Base-by-base conservation (phyloP, 106 monocot species). In the Allium fistulosum region DNA sequence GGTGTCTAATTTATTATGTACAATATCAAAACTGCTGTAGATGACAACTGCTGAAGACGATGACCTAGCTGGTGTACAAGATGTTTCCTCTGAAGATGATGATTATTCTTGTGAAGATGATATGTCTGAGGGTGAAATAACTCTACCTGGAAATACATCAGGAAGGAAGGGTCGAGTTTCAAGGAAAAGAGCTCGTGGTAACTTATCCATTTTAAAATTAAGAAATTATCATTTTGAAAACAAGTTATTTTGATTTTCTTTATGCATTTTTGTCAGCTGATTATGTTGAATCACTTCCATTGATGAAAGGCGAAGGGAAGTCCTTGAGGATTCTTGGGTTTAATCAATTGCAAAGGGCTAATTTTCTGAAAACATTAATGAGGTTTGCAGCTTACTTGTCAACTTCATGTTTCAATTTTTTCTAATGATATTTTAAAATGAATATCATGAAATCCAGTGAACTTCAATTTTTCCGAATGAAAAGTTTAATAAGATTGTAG, bases 291-390 rank as follows among this genome's bases (percentile, higher is more conserved):
- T 73, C 84, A 28, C 71, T 68, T 74, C 86, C 99, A 53, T 74
- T 99, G 69, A 93, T 99, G 93, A 90, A 99, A 76, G 99, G 99
- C 8, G 92, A 90, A 61, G 99, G 99, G 49, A 87, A 72, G 70
- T 82, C 84, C 50, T 87, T 99, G 48, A 87, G 79, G 78, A 82
- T 99, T 74, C 80, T 87, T 67, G 99, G 99, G 12, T 99, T 99
- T 73, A 99, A 99, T 80, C 93, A 90, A 56, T 72, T 77, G 56
- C 99, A 99, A 74, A 80, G 99, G 74, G 78, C 83, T 69, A 64
- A 69, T 37, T 99, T 99, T 75, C 67, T 87, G 50, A 89, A 99
- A 67, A 81, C 82, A 72, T 18, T 99, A 13, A 99, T 90, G 90
- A 93, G 99, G 99, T 96, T 55, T 76, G 75, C 80, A 55, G 11